These are phyloP conservation scores for Musa itinerans DNA, from an alignment of 176 grass and related monocot species.

Conservation along the genomic window DNA sequence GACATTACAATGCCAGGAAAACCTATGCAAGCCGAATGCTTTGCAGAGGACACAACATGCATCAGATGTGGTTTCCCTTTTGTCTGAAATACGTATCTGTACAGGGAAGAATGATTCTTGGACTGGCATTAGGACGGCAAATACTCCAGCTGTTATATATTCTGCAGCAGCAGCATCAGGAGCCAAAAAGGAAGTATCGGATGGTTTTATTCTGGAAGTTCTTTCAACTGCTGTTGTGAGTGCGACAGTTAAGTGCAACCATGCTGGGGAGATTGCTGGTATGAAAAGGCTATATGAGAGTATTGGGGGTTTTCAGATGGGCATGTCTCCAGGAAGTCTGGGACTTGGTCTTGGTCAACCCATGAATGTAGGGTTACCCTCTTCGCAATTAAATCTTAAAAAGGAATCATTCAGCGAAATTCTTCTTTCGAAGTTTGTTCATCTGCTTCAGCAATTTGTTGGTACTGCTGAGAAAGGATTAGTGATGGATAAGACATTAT, in stretches of 20 bases:
- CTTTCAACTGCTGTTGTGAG: constrained; percentile 95
- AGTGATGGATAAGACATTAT: constrained; percentile 71
- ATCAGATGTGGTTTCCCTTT: constrained; percentile 96
- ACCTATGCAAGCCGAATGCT: constrained; percentile 95
- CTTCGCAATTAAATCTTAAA: constrained; percentile 29
- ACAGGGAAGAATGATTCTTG: constrained; percentile 93
- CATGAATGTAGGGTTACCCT: constrained; percentile 9
- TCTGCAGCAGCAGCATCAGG: constrained; percentile 96
- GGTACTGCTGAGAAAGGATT: constrained; percentile 74
- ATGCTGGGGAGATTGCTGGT: constrained; percentile 95
- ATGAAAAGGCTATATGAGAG: constrained; percentile 96
- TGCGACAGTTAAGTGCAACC: constrained; percentile 93
- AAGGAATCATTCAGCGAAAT: constrained; percentile 84
- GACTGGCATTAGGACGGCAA: constrained; percentile 90
- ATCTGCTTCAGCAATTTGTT: constrained; percentile 86
- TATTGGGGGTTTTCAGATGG: constrained; percentile 85
- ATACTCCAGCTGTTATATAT: constrained; percentile 90
- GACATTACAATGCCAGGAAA: constrained; percentile 49
- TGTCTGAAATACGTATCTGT: constrained; percentile 96
- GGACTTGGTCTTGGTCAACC: constrained; percentile 27
- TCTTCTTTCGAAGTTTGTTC: constrained; percentile 84
- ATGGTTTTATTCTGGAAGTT: constrained; percentile 84
- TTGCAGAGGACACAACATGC: constrained; percentile 92
- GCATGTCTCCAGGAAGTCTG: constrained; percentile 35
- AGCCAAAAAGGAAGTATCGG: constrained; percentile 82